phyloP scores from a whole-genome alignment of 106 monocot genomes.

The Dioscorea dumetorum region DNA sequence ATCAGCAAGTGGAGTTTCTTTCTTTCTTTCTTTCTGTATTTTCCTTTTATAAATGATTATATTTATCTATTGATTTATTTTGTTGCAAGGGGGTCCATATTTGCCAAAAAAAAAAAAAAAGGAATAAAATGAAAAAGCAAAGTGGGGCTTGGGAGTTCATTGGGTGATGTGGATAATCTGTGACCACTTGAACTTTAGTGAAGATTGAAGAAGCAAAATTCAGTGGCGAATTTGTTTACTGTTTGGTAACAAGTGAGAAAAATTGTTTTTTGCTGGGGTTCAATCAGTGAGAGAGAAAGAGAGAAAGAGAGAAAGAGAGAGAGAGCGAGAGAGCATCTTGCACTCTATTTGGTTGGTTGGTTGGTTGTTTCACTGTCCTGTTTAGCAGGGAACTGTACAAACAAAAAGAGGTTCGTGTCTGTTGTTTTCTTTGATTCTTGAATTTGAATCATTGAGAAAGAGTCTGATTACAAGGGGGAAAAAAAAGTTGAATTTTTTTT shows the following conservation, averaged over 20 bases:
- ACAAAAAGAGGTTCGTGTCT: not conserved
- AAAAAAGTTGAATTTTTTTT: not conserved
- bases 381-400: not conserved
- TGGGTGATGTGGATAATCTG: not conserved
- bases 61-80: no score
- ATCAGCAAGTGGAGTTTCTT: no score
- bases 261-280: not conserved
- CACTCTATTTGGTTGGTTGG: not conserved
- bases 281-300: not conserved
- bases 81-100: no score
- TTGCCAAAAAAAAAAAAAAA: no score
- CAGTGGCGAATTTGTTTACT: not conserved
- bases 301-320: no score
- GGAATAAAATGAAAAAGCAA: no score
- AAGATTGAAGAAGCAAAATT: not conserved
- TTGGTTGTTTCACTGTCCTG: not conserved
- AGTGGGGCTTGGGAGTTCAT: not conserved
- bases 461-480: not conserved
- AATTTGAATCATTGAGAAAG: slow-evolving; percentile 8
- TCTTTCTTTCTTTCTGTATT: no score
- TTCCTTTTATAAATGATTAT: no score
- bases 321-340: not conserved
- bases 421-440: not conserved
- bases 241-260: not conserved
- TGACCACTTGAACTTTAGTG: not conserved